Evolutionary conservation across 2,329 filamentous ascomycete genomes (phyloP).

Genomic region (Paracoccidioides brasiliensis): DNA sequence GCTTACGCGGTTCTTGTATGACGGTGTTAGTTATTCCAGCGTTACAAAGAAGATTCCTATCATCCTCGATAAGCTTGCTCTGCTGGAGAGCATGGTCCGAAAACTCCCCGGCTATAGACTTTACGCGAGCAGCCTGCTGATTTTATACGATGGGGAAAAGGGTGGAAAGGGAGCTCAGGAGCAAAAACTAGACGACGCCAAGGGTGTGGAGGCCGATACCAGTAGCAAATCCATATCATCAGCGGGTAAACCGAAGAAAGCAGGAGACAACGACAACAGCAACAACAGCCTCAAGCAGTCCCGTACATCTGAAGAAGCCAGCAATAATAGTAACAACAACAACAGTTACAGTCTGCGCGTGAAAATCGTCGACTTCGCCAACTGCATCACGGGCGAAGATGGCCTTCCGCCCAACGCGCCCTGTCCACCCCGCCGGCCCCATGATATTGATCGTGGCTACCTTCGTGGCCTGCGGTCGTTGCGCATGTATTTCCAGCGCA

Average conservation of each 20-base stretch:
- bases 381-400: constrained; percentile 85
- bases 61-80: constrained; percentile 69
- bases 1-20: constrained; percentile 78
- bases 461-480: constrained; percentile 70
- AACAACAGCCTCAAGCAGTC: no score
- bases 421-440: constrained; percentile 70
- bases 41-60: constrained; percentile 77
- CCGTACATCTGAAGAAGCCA: no score
- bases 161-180: constrained; percentile 12
- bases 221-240: constrained; percentile 10
- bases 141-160: constrained; percentile 81
- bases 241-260: not conserved
- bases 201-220: constrained; percentile 6
- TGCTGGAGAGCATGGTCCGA: constrained; percentile 71
- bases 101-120: constrained; percentile 76
- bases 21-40: constrained; percentile 68
- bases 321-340: constrained; percentile 23
- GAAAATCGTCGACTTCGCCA: constrained; percentile 97
- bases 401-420: constrained; percentile 40
- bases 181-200: constrained; percentile 15
- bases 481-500: constrained; percentile 71
- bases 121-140: constrained; percentile 85
- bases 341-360: constrained; percentile 48
- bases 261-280: not conserved
- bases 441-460: constrained; percentile 77